Base-by-base conservation (phyloP, 768 basidiomycete species). In the Erythrobasidium yunnanense region DNA sequence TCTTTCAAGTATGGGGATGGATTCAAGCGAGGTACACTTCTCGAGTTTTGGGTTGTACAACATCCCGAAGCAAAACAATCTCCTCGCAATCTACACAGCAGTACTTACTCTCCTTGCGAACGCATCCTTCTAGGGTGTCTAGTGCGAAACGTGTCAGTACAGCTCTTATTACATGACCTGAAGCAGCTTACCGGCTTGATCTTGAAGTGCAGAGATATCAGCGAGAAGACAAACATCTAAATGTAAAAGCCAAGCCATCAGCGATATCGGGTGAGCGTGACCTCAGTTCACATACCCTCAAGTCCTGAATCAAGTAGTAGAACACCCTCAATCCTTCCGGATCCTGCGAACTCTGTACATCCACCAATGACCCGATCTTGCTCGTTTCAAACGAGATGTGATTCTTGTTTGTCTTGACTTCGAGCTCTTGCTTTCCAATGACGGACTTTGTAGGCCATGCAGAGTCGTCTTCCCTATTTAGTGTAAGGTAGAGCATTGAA, bases 381-480 rank as follows among this genome's bases (percentile, higher is more conserved):
- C 93, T 90, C 2, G 95, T 97, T 93, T 99, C 92, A 69, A 97
- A 97, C 1, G 90, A 85, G 65, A 97, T 96, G 74, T 97, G 95
- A 72, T 95, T 89, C 71, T 85, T 90, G 33, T 91, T 92, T 53
- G 95, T 76, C 55, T 90, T 84, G 66, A 97, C 89, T 77, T 99
- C 95, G 38, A 99, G 82, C 77, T 97, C 93, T 76, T 99, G 95
- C 78, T 93, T 91, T 51, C 95, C 95, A 27, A 96, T 91, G 30
- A 96, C 91, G 76, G 93, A 93, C 80, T 95, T 96, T 79, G 96
- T 95, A 2, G 95, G 95, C 95, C 95, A 99, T 73, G 90, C 88
- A 0, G 85, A 82, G 78, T 99, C 95, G 75, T 99, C 95, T 82
- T 99, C 95, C 80, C 92, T 97, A 78, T 23, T 3, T 3, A 11